Percentiles rank a stretch among this genome's conserved stretches.
Conservation (phyloP, 2,329 filamentous ascomycete genomes). For the Pseudogymnoascus sp. region DNA sequence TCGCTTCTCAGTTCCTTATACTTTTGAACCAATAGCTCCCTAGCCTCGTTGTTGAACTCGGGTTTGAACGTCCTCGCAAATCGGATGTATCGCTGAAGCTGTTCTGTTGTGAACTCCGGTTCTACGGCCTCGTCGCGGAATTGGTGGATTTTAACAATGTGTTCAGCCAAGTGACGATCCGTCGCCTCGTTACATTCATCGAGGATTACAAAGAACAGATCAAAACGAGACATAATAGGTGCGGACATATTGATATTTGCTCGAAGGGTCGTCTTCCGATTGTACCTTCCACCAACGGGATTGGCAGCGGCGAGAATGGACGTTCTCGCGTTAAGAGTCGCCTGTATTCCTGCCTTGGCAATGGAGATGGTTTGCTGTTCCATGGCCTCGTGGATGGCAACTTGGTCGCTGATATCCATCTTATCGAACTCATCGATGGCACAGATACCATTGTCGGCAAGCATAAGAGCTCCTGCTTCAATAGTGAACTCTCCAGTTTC, state of each 20-base stretch:
- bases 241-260: conserved; percentile 98
- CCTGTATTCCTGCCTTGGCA: conserved; percentile 96
- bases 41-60: conserved; percentile 82
- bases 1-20: conserved; percentile 94
- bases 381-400: conserved; percentile 99
- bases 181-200: conserved; percentile 93
- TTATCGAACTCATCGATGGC: conserved; percentile 99
- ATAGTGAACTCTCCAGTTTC: conserved; percentile 99
- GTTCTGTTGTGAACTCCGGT: conserved; percentile 92
- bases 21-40: conserved; percentile 73
- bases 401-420: conserved; percentile 96
- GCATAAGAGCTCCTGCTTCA: conserved; percentile 94
- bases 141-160: conserved; percentile 92
- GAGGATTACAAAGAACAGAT: conserved; percentile 95
- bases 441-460: conserved; percentile 94
- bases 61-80: conserved; percentile 93
- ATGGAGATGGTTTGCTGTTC: conserved; percentile 99
- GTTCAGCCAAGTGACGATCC: conserved; percentile 83
- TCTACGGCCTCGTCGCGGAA: conserved; percentile 83
- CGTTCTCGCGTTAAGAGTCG: conserved; percentile 89
- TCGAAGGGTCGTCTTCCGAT: conserved; percentile 86
- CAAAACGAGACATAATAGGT: conserved; percentile 98
- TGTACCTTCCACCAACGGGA: conserved; percentile 91
- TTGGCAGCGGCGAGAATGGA: conserved; percentile 95
- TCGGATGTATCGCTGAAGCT: conserved; percentile 92